Evolutionary conservation across 2,329 filamentous ascomycete species (phyloP).

Genomic region (Chaetomium sp.): DNA sequence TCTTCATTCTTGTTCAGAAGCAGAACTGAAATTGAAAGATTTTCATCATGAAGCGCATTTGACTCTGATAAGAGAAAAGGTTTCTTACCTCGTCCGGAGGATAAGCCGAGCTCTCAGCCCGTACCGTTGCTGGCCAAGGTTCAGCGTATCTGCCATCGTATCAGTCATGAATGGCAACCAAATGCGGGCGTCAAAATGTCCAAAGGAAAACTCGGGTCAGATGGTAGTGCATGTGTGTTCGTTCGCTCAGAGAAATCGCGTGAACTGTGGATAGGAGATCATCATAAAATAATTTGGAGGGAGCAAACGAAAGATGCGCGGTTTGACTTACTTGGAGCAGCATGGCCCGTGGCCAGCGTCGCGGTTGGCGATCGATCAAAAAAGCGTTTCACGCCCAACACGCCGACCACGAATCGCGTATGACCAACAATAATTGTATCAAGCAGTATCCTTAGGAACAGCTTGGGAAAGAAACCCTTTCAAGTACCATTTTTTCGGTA

Average conservation of each 20-base stretch:
- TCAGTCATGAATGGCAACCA: too few relatives aligned
- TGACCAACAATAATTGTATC: too few relatives aligned
- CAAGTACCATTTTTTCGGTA: too few relatives aligned
- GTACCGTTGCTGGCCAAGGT: too few relatives aligned
- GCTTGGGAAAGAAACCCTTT: too few relatives aligned
- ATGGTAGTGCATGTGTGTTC: constrained; percentile 73
- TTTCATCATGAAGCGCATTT: constrained; percentile 56
- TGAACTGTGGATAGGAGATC: constrained; percentile 52
- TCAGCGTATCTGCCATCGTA: too few relatives aligned
- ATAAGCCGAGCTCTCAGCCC: too few relatives aligned
- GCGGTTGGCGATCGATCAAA: too few relatives aligned
- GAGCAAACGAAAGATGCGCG: neutral
- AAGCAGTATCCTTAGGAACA: too few relatives aligned
- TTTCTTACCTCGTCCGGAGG: constrained; percentile 14
- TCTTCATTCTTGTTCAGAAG: constrained; percentile 66
- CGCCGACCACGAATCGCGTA: too few relatives aligned
- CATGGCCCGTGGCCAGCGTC: too few relatives aligned
- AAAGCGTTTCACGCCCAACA: too few relatives aligned
- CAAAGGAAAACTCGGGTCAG: constrained; percentile 37
- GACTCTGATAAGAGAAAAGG: neutral
- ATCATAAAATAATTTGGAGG: constrained; percentile 37
- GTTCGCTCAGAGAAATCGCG: constrained; percentile 53
- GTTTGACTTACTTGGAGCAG: neutral
- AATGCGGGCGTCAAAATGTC: neutral
- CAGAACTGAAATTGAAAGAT: constrained; percentile 61